phyloP scores from a whole-genome alignment of 2,329 filamentous ascomycete genomes.

The Orbilia blumenaviensis region DNA sequence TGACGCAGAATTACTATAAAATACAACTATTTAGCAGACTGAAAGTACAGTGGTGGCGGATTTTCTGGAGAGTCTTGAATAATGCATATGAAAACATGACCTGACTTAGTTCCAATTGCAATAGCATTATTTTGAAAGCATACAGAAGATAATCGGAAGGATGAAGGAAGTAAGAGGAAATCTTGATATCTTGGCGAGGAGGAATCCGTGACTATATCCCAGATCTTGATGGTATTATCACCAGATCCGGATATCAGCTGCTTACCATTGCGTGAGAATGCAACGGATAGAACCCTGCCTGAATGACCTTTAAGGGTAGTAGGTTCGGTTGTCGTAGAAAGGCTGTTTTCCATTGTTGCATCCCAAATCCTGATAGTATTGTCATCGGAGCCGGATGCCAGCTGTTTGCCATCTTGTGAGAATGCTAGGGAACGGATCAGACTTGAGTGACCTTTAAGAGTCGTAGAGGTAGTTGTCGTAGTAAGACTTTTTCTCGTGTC shows the following conservation, averaged over 20 bases:
- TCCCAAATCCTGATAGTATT: slow-evolving; percentile 76
- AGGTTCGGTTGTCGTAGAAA: not conserved
- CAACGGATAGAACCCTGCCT: not conserved
- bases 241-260: not conserved
- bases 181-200: too few species aligned
- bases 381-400: slow-evolving; percentile 80
- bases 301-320: not conserved
- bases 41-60: not conserved
- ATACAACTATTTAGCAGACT: not conserved
- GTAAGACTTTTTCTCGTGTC: too few species aligned
- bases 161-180: not conserved
- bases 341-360: too few species aligned
- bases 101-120: not conserved
- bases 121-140: slow-evolving; percentile 3
- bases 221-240: not conserved
- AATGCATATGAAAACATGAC: not conserved
- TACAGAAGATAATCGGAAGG: not conserved
- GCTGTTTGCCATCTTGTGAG: slow-evolving; percentile 67
- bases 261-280: not conserved
- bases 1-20: not conserved
- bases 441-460: not conserved
- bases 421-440: not conserved
- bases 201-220: not conserved
- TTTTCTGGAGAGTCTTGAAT: not conserved
- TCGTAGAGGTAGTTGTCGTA: not conserved